Conservation (phyloP, 768 basidiomycete species). For the Lentinula sp. region DNA sequence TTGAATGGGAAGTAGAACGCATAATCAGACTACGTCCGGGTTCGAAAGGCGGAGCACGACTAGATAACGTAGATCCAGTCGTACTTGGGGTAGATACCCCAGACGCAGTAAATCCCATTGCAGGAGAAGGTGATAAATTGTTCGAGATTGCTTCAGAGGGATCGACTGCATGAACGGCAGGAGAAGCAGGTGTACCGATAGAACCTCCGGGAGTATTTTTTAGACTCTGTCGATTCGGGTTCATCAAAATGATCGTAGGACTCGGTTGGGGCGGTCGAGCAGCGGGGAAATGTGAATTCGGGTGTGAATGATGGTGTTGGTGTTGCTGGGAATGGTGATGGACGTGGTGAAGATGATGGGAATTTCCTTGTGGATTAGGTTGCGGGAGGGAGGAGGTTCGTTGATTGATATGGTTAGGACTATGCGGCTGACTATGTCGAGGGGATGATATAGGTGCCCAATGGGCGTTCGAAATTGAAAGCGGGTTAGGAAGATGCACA, state of each 20-base stretch:
- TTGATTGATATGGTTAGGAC: background rate
- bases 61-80: constrained; percentile 34
- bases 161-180: background rate
- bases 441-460: constrained; percentile 3
- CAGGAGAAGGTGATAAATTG: constrained; percentile 11
- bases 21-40: constrained; percentile 19
- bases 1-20: background rate
- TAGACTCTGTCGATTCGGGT: constrained; percentile 7
- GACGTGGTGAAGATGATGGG: background rate
- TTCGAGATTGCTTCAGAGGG: constrained; percentile 6
- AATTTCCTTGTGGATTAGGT: background rate
- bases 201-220: background rate
- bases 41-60: constrained; percentile 49
- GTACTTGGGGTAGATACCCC: constrained; percentile 17
- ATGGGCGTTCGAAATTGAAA: background rate
- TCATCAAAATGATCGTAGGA: constrained; percentile 7
- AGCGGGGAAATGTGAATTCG: constrained; percentile 8
- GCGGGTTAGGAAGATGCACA: background rate
- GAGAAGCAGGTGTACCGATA: background rate
- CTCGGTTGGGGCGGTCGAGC: background rate
- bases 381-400: constrained; percentile 2
- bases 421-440: background rate
- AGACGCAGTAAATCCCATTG: constrained; percentile 9
- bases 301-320: constrained; percentile 5
- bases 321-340: background rate